Evolutionary conservation across 1,284 basidiomycete genomes (phyloP).

Genomic region (Papiliotrema terrestris): DNA sequence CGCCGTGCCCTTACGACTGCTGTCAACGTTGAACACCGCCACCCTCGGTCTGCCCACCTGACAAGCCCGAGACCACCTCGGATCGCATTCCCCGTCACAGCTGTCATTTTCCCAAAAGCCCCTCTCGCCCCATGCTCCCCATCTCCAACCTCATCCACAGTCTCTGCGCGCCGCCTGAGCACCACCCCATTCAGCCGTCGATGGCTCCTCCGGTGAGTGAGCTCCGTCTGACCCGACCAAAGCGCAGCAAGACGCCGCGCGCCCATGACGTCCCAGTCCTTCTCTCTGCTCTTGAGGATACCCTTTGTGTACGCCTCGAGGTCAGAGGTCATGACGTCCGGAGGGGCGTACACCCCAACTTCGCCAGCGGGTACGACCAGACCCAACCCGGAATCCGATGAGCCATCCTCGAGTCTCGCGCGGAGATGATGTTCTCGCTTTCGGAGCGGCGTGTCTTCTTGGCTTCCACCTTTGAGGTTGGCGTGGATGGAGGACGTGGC

Average conservation of each 20-base stretch:
- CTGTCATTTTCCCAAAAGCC: constrained; percentile 32
- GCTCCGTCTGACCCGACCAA: constrained; percentile 30
- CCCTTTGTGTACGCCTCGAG: constrained; percentile 40
- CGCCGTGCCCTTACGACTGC: constrained; percentile 15
- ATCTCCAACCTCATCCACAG: constrained; percentile 11
- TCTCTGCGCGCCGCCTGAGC: background rate
- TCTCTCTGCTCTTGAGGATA: constrained; percentile 38
- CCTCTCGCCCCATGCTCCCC: constrained; percentile 15
- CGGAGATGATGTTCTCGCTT: constrained; percentile 37
- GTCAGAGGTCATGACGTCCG: constrained; percentile 38
- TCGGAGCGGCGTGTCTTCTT: constrained; percentile 35
- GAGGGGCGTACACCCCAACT: constrained; percentile 27
- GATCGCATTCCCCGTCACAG: constrained; percentile 32
- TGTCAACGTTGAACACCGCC: background rate
- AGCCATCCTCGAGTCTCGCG: constrained; percentile 9
- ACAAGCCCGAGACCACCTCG: constrained; percentile 35
- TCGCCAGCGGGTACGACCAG: constrained; percentile 37
- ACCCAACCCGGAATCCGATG: constrained; percentile 22
- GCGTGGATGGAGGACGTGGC: constrained; percentile 34
- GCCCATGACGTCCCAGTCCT: constrained; percentile 43
- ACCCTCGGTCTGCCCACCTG: constrained; percentile 19
- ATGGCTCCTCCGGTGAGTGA: background rate
- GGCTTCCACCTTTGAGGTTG: constrained; percentile 35
- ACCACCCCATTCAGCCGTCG: background rate
- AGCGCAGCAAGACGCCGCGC: constrained; percentile 38